These are phyloP conservation scores for Cladosporium cucumerinum DNA, from an alignment of 2,329 filamentous ascomycete species.

Conservation along the genomic window DNA sequence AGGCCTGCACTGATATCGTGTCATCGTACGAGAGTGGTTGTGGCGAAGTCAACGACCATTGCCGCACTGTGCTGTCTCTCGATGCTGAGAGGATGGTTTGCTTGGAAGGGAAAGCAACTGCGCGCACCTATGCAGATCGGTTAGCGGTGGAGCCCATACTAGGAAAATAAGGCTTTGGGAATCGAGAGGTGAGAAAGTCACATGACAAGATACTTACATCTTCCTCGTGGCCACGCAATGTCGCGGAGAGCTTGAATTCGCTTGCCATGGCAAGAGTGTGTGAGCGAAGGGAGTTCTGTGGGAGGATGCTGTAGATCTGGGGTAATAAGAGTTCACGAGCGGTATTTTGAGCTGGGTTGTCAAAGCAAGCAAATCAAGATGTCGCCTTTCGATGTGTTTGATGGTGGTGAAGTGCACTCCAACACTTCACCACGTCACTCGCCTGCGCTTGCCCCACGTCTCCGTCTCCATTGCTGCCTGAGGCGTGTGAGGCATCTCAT, in stretches of 20 bases:
- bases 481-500: neutral
- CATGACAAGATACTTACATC: constrained; percentile 63
- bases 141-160: neutral
- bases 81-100: constrained; percentile 79
- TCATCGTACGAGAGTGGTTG: constrained; percentile 70
- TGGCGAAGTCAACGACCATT: constrained; percentile 70
- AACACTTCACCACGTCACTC: constrained; percentile 4
- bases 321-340: neutral
- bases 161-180: neutral
- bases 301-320: neutral
- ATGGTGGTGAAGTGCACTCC: constrained; percentile 1
- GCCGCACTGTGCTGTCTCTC: constrained; percentile 82
- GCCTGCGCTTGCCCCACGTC: constrained; percentile 1
- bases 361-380: neutral
- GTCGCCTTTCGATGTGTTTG: neutral
- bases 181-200: constrained; percentile 1
- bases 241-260: constrained; percentile 90
- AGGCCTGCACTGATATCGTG: constrained; percentile 73
- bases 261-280: constrained; percentile 52
- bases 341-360: neutral
- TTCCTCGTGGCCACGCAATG: constrained; percentile 82
- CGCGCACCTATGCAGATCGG: constrained; percentile 66
- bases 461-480: neutral
- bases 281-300: neutral
- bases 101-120: constrained; percentile 71